Base-by-base conservation (phyloP, 345 rosid genomes). In the Murraya paniculata region DNA sequence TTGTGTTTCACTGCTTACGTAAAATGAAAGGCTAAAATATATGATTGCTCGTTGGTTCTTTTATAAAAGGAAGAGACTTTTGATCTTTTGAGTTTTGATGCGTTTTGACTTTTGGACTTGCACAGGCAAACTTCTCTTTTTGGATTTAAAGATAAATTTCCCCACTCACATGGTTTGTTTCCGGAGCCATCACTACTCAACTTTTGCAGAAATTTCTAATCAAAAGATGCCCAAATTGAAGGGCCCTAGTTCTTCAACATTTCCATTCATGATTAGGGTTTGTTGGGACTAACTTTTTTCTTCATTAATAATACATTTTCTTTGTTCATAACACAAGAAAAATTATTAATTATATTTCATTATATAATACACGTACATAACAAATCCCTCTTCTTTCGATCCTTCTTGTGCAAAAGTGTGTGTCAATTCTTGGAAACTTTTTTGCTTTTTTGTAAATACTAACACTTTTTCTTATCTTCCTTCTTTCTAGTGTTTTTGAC, bases 101-200 rank as follows among this genome's bases (percentile, higher is more conserved):
- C 22, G 57, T 30, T 82, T 88, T 88, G 91, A 88, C 89, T 88
- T 84, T 83, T 82, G 82, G 86, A 82, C 25, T 82, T 79, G 72
- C 84, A 80, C 77, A 72, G 82, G 68, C 80, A 80, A 80, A 84
- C 88, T 83, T 75, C 87, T 82, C 88, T 81, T 86, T 86, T 84
- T 84, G 86, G 86, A 81, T 70, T 86, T 84, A 81, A 85, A 86
- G 90, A 80, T 78, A 76, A 84, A 82, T 84, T 77, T 82, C 85
- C 87, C 88, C 86, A 79, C 91, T 81, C 91, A 87, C 90, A 85
- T 89, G 91, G 79, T 61, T 79, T 89, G 90, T 81, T 85, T 82
- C 88, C 68, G 55, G 72, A 80, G 74, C 84, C 68, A 82, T 88
- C 88, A 80, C 87, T 74, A 61, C 78, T 84, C 76, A 59, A 70